Evolutionary conservation across 495 filamentous ascomycete genomes (phyloP).

Genomic region (Hapsidospora chrysogenum): DNA sequence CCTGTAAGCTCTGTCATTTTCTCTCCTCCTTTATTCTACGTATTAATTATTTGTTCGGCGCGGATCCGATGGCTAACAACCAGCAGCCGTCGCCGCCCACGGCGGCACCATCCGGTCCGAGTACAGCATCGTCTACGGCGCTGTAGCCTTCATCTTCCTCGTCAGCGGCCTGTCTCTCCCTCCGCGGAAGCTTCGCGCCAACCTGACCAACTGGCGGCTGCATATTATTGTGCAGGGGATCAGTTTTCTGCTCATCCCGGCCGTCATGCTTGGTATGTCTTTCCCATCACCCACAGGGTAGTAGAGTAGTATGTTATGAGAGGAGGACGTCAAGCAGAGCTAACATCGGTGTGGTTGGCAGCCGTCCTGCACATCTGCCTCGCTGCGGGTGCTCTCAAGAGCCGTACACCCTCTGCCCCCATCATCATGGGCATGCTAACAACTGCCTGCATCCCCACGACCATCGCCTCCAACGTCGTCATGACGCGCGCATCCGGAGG

Average conservation of each 20-base stretch:
- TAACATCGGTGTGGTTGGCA: background rate
- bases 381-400: conserved; percentile 21
- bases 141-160: conserved; percentile 35
- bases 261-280: conserved; percentile 15
- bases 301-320: background rate
- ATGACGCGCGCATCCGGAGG: conserved; percentile 38
- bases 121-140: conserved; percentile 37
- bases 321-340: too few species aligned
- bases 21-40: background rate
- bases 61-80: too few species aligned
- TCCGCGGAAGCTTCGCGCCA: conserved; percentile 30
- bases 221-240: conserved; percentile 33
- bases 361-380: conserved; percentile 31
- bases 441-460: conserved; percentile 39
- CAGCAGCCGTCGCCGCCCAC: conserved; percentile 30
- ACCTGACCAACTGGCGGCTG: conserved; percentile 34
- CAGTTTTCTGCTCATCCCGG: conserved; percentile 34
- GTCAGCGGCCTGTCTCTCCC: conserved; percentile 37
- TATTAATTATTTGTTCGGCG: too few species aligned
- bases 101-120: conserved; percentile 35
- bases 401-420: conserved; percentile 25
- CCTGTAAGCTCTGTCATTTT: conserved; percentile 10
- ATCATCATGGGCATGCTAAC: conserved; percentile 37
- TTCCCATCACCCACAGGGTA: conserved; percentile 6
- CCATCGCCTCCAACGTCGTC: conserved; percentile 40